Evolutionary conservation across 2,329 filamentous ascomycete genomes (phyloP).

Genomic region (Colletotrichum nymphaeae): DNA sequence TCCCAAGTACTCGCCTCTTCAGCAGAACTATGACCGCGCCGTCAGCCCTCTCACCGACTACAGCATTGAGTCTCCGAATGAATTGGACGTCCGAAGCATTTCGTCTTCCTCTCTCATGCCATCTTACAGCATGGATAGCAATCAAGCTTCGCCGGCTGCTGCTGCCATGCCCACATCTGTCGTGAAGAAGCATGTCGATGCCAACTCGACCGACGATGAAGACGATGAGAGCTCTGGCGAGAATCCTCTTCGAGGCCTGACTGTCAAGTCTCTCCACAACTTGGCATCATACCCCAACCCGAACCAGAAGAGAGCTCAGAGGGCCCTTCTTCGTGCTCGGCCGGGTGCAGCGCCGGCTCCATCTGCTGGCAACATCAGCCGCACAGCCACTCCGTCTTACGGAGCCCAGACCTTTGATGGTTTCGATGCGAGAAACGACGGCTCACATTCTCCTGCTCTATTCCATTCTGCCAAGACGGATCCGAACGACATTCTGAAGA

Average conservation of each 20-base stretch:
- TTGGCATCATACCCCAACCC: slow-evolving; percentile 68
- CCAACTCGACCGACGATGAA: slow-evolving; percentile 39
- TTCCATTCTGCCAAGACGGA: slow-evolving; percentile 14
- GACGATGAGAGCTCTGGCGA: slow-evolving; percentile 43
- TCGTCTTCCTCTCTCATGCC: slow-evolving; percentile 40
- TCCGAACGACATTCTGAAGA: background rate
- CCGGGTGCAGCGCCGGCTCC: slow-evolving; percentile 26
- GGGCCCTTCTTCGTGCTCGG: slow-evolving; percentile 50
- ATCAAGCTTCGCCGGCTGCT: slow-evolving; percentile 36
- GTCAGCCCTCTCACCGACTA: slow-evolving; percentile 49
- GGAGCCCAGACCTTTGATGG: background rate
- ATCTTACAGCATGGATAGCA: slow-evolving; percentile 41
- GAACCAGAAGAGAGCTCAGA: slow-evolving; percentile 63
- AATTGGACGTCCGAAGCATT: slow-evolving; percentile 29
- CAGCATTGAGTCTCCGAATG: slow-evolving; percentile 5
- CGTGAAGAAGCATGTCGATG: slow-evolving; percentile 38
- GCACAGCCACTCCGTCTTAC: slow-evolving; percentile 26
- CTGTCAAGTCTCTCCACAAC: slow-evolving; percentile 62
- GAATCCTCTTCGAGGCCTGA: slow-evolving; percentile 49
- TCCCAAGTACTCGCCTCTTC: slow-evolving; percentile 61
- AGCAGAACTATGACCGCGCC: slow-evolving; percentile 66
- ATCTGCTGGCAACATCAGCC: slow-evolving; percentile 37
- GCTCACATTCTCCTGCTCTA: slow-evolving; percentile 14
- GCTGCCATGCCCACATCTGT: slow-evolving; percentile 41
- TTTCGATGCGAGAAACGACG: slow-evolving; percentile 3